Conservation (phyloP, 306 rosid genomes). For the Rosa rugosa region DNA sequence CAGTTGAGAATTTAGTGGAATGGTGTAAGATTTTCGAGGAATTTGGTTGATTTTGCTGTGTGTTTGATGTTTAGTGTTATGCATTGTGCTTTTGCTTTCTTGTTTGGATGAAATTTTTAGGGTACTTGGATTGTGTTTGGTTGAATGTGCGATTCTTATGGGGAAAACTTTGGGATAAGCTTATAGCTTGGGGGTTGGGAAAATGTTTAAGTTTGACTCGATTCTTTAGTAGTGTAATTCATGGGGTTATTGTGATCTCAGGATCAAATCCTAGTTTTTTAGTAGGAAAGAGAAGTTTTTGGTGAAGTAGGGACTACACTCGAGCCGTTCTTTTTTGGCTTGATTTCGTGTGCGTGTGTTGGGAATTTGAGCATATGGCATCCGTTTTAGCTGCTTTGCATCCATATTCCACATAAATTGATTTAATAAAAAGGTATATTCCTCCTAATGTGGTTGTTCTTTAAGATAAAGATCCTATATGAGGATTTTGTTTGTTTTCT, state of each 20-base stretch:
- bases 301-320: background rate
- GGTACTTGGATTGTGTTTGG: conserved; percentile 2
- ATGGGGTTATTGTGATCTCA: background rate
- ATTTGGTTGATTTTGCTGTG: background rate
- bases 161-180: background rate
- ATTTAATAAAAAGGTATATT: background rate
- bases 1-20: conserved; percentile 22
- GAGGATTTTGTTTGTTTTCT: background rate
- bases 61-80: background rate
- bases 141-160: background rate
- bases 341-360: background rate
- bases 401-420: background rate
- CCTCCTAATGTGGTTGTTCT: background rate
- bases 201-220: conserved; percentile 1
- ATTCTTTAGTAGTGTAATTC: background rate
- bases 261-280: background rate
- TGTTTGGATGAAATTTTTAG: background rate
- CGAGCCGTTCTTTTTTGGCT: background rate
- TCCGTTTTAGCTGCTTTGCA: background rate
- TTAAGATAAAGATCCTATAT: background rate
- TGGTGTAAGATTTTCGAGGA: background rate
- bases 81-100: conserved; percentile 16
- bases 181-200: background rate
- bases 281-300: background rate
- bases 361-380: background rate